Base-by-base conservation (phyloP, 2,329 filamentous ascomycete genomes). In the Ascomycota sp. region DNA sequence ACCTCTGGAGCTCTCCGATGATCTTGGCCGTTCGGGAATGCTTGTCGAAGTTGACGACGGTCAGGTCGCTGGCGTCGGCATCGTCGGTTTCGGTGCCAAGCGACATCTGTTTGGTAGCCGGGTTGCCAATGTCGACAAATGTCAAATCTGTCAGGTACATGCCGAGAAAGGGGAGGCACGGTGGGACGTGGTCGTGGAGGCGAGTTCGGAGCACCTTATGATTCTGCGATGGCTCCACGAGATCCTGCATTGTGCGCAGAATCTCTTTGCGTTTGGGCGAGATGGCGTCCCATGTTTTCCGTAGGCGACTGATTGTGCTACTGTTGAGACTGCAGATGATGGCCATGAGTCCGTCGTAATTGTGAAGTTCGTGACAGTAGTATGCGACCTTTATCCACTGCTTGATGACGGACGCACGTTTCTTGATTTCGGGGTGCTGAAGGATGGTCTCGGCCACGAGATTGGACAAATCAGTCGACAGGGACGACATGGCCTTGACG, bases 1-100 rank as follows among this genome's bases (percentile, higher is more conserved):
- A 95, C 12, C 85, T 75, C 50, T 98, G 89, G 7, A 98, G 67
- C 43, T 95, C 86, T 37, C 81, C 80, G 43, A 98, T 92, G 46
- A 95, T 91, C 53, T 85, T 89, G 27, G 86, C 85, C 3, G 85
- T 95, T 41, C 83, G 81, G 43, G 74, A 78, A 49, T 95, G 83
- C 56, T 95, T 95, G 61, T 95, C 86, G 43, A 94, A 95, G 55
- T 98, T 98, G 62, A 98, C 82, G 21, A 95, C 80, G 0, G 73
- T 71, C 43, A 81, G 65, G 19, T 71, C 67, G 11, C 69, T 65
- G 10, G 73, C 64, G 22, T 70, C 64, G 20, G 72, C 65, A n/a
- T 78, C 69, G 10, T 61, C 59, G 6, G 61, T 57, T 47, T 63
- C 50, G 15, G 41, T 40, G 17, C 52, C 53, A 4, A 58, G 47